Evolutionary conservation across 1,284 basidiomycete genomes (phyloP).

Genomic region (Ganoderma lucidum): DNA sequence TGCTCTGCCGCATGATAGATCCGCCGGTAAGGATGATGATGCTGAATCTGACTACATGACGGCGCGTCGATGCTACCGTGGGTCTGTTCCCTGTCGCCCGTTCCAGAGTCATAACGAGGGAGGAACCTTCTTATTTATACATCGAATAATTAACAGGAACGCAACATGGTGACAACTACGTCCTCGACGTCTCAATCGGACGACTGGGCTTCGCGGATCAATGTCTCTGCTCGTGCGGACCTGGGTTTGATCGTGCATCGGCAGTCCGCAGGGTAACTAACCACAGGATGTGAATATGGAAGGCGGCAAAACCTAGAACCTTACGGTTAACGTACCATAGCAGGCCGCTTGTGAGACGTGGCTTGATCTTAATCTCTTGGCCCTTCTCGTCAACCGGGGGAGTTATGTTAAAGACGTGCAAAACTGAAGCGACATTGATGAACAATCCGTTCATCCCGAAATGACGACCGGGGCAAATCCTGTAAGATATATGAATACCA

Average conservation of each 20-base stretch:
- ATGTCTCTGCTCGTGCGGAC: not conserved
- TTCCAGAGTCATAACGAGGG: too few relatives aligned
- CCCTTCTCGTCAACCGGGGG: conserved; percentile 5
- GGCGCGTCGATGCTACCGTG: too few relatives aligned
- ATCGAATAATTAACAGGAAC: too few relatives aligned
- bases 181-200: not conserved
- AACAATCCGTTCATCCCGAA: conserved; percentile 7
- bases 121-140: too few relatives aligned
- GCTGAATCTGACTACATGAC: too few relatives aligned
- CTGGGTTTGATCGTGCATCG: conserved; percentile 2
- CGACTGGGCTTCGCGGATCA: not conserved
- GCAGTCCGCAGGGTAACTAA: conserved; percentile 4
- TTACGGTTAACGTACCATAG: not conserved
- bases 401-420: conserved; percentile 7
- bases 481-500: not conserved
- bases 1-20: too few relatives aligned
- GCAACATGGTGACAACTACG: too few relatives aligned
- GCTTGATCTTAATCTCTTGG: not conserved
- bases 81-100: too few relatives aligned
- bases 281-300: not conserved
- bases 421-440: not conserved
- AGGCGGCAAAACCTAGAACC: too few relatives aligned
- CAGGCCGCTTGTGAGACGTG: not conserved
- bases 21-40: too few relatives aligned
- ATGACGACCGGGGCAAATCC: conserved; percentile 7